Evolutionary conservation across 352 stramenopile species (phyloP), one percentile per base, ranked within the genome.

Genomic region (Phytophthora boehmeriae): DNA sequence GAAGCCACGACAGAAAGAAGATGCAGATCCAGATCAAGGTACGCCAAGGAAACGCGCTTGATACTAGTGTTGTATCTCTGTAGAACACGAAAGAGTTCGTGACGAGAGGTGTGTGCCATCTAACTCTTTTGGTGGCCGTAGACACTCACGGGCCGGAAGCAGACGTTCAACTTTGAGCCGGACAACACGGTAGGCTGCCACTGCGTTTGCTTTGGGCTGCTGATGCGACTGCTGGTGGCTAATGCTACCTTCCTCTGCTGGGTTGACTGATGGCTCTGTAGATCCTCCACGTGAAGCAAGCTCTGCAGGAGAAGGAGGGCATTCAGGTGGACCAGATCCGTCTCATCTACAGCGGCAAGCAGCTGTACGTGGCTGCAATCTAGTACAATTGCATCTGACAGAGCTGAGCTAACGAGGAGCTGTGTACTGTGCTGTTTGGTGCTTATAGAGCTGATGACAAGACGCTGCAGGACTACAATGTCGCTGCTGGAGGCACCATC

Each of bases 281-380:
- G 83, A 98, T 99, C 51, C 71, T 98, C 54, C 88, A 96, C 32
- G 96, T 99, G 51, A 99, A 99, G 80, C 94, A 99, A 71, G 88
- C 93, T 41, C 78, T 99, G 54, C 96, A 99, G 76, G 97, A 99
- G 81, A 99, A 99, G 76, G 97, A 99, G 75, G 97, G 97, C 52
- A 98, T 98, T 49, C 88, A 97, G 47, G 84, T 92, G 45, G 83
- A 94, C 67, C 85, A 93, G 56, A 94, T 93, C 59, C 71, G 83
- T 66, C 88, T 99, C 45, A 99, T 99, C 78, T 98, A 98, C 80
- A 98, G 92, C 44, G 97, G 97, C 63, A 99, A 99, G 76, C 97
- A 99, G 72, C 81, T 99, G 71, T 92, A 52, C 38, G 76, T 89
- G 9, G 32, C 19, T 25, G 13, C 16, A 41, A 42, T 30, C 22